Evolutionary conservation across 1,284 basidiomycete species (phyloP).

Genomic region (Pseudozyma pruni): DNA sequence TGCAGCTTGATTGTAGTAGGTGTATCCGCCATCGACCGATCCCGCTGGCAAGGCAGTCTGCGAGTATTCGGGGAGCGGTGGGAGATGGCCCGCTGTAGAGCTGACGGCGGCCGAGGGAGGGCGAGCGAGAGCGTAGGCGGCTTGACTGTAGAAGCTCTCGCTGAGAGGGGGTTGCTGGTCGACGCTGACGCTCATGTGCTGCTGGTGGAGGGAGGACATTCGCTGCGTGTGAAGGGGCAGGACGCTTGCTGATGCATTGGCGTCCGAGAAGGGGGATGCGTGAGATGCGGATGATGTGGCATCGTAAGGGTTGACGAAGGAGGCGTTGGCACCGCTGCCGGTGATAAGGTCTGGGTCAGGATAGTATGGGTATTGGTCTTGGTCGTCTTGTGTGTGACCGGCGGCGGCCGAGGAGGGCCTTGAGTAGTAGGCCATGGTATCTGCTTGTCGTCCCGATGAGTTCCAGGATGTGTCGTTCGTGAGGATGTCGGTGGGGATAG

Average conservation of each 20-base stretch:
- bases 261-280: constrained; percentile 31
- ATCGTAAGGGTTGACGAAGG: constrained; percentile 39
- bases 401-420: constrained; percentile 32
- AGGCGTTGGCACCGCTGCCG: constrained; percentile 17
- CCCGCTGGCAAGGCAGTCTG: constrained; percentile 2
- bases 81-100: constrained; percentile 2
- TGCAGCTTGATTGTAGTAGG: constrained; percentile 30
- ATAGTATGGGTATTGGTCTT: constrained; percentile 45
- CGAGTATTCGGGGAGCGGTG: constrained; percentile 24
- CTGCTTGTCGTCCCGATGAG: not conserved
- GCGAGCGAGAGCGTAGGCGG: constrained; percentile 49
- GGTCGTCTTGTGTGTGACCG: constrained; percentile 22
- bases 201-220: constrained; percentile 15
- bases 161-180: constrained; percentile 47
- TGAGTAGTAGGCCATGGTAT: constrained; percentile 27
- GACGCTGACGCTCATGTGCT: constrained; percentile 28
- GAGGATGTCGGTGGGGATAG: not conserved
- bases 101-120: constrained; percentile 12
- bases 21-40: constrained; percentile 20
- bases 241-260: constrained; percentile 9
- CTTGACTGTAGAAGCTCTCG: constrained; percentile 60
- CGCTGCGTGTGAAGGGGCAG: constrained; percentile 32
- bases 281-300: constrained; percentile 10
- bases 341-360: constrained; percentile 41
- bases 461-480: not conserved